Evolutionary conservation across 148 eudicot species (phyloP).

Genomic region (Spergularia marina): DNA sequence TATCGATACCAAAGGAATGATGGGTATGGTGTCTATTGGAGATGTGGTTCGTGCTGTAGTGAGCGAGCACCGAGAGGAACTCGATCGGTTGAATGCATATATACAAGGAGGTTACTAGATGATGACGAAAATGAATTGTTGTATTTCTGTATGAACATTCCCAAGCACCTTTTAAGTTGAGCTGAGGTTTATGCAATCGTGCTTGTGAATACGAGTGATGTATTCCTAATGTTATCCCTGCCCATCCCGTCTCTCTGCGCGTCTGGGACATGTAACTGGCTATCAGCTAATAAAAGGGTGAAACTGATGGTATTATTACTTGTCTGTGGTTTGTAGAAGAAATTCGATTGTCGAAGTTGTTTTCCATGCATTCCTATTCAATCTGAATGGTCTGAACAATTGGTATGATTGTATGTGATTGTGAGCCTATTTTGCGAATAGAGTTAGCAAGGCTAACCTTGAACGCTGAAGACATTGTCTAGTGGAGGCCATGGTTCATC

Average conservation of each 20-base stretch:
- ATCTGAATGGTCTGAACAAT: too few species aligned
- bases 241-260: neutral
- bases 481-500: too few species aligned
- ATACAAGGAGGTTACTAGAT: constrained; percentile 94
- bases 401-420: too few species aligned
- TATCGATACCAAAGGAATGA: constrained; percentile 60
- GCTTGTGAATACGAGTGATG: constrained; percentile 27
- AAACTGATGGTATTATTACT: constrained; percentile 21
- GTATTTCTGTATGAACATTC: constrained; percentile 1
- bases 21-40: constrained; percentile 99
- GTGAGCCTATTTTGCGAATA: too few species aligned
- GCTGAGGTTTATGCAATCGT: constrained; percentile 9
- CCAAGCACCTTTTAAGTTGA: constrained; percentile 15
- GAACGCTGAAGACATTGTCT: too few species aligned
- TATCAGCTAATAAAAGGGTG: constrained; percentile 30
- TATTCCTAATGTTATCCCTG: constrained; percentile 12
- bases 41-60: constrained; percentile 99
- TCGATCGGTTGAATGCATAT: constrained; percentile 83
- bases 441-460: too few species aligned
- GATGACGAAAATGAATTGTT: constrained; percentile 44
- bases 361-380: neutral
- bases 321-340: neutral
- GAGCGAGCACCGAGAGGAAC: constrained; percentile 84
- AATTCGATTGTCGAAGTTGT: neutral
- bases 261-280: constrained; percentile 11